Evolutionary conservation across 108 stramenopile genomes (phyloP).

Genomic region (Schizochytrium sp.): DNA sequence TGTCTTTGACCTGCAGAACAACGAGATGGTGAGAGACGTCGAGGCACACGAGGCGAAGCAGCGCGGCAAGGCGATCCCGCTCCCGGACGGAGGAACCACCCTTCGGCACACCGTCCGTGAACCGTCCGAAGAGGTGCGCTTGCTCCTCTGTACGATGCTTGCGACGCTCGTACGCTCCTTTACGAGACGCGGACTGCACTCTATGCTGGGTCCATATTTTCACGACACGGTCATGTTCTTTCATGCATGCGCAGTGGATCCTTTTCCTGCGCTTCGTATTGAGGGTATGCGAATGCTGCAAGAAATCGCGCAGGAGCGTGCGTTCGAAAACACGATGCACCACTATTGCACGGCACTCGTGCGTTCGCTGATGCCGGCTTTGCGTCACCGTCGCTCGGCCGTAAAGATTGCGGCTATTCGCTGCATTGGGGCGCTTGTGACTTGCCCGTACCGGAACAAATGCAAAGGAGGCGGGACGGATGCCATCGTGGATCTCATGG

Average conservation of each 20-base stretch:
- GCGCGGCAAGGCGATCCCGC: constrained; percentile 15
- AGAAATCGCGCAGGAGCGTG: neutral
- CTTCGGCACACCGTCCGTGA: neutral
- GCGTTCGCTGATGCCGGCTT: constrained; percentile 26
- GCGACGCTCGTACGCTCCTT: neutral
- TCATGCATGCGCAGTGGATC: constrained; percentile 18
- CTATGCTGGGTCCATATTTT: constrained; percentile 29
- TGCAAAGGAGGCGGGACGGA: constrained; percentile 51
- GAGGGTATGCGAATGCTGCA: neutral
- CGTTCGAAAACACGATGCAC: constrained; percentile 7
- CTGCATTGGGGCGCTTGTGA: constrained; percentile 30
- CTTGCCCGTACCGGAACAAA: constrained; percentile 39
- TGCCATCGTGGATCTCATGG: constrained; percentile 49
- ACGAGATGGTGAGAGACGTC: constrained; percentile 23
- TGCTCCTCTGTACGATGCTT: neutral
- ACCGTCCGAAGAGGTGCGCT: constrained; percentile 27
- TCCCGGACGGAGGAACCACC: neutral
- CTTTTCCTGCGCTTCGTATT: constrained; percentile 10
- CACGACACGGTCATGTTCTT: constrained; percentile 22
- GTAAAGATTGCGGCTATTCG: constrained; percentile 33
- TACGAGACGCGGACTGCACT: neutral
- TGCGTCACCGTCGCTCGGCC: constrained; percentile 41
- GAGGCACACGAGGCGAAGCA: constrained; percentile 24
- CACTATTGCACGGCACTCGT: constrained; percentile 1
- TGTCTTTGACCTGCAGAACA: constrained; percentile 1